Evolutionary conservation across 305 asterid genomes (phyloP), one percentile per base, ranked within the genome.

Genomic region (Plantago rigida): DNA sequence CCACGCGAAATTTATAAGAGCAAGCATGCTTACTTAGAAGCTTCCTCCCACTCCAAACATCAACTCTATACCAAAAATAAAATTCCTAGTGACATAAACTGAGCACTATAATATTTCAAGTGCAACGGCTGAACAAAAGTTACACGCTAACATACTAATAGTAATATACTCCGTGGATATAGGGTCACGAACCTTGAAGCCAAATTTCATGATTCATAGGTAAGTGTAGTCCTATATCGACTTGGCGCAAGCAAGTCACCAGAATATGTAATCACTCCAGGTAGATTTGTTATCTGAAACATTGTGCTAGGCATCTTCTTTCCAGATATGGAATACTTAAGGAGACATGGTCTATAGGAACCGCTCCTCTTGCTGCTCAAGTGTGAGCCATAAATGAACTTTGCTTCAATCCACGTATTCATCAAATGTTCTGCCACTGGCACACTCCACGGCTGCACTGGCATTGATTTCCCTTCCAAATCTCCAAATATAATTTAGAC

Each of bases 401-500:
- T 14, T 47, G 50, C 60, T 59, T 64, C 70, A 83, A 53, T 86
- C 90, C 55, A 78, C 55, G 71, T 69, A 79, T 22, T 82, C 89
- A 44, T 76, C 94, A 15, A 73, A 44, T 13, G 80, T 77, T 77
- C 82, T 71, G 46, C 76, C 78, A 70, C 87, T 78, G 50, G 75
- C 68, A 57, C 84, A 78, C 64, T 75, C 94, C 41, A 67, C 84
- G 22, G 83, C 50, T 11, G 88, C 73, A 53, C 81, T 83, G 9
- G 87, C 89, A 57, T 81, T 78, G 46, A 89, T 71, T 72, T 87
- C 97, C 51, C 94, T 69, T n/a, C 93, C 93, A 14, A 75, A 82
- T 67, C 94, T 71, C 97, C 93, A 87, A 10, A 85, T 70, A 71
- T 89, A 87, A 75, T 89, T 89, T 72, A 89, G 74, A 24, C 97